A percentile compares a stretch with the other conserved stretches of the same genome.
phyloP scores from a whole-genome alignment of 23 red algal species.

The Agarophyton chilense region DNA sequence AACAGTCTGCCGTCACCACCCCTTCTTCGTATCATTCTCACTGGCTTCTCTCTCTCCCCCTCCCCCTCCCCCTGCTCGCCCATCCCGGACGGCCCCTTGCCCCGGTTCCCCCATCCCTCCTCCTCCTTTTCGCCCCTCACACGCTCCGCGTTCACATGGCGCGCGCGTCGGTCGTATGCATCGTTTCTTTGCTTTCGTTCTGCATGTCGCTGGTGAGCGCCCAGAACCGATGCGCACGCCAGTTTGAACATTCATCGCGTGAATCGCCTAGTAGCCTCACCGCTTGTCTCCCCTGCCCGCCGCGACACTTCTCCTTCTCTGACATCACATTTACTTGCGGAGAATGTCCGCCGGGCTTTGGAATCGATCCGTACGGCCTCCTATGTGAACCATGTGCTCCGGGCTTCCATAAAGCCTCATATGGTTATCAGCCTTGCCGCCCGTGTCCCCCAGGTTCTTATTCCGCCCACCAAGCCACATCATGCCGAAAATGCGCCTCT shows the following conservation, averaged over 20 bases:
- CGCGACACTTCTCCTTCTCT: not conserved
- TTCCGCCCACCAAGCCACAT: not conserved
- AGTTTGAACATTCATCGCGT: not conserved
- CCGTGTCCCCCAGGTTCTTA: constrained; percentile 10
- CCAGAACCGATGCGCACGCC: constrained; percentile 9
- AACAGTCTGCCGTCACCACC: no score
- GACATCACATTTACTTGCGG: not conserved
- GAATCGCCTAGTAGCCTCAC: not conserved
- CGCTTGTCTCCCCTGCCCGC: constrained; percentile 8
- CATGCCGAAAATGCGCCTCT: not conserved
- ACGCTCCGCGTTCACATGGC: not conserved
- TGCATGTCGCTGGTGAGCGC: not conserved
- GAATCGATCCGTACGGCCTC: constrained; percentile 15
- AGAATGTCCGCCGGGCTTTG: not conserved
- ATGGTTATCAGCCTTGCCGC: not conserved
- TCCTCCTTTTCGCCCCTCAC: not conserved
- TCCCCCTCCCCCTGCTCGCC: not conserved
- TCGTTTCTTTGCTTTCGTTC: not conserved
- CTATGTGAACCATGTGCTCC: constrained; percentile 3
- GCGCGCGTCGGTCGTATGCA: not conserved
- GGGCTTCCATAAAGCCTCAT: not conserved
- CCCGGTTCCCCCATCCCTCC: not conserved
- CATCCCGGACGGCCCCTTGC: not conserved
- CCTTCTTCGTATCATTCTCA: not conserved
- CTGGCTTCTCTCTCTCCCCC: not conserved